phyloP scores from a whole-genome alignment of 192 early-diverging fungal genomes.

The Geranomyces variabilis region DNA sequence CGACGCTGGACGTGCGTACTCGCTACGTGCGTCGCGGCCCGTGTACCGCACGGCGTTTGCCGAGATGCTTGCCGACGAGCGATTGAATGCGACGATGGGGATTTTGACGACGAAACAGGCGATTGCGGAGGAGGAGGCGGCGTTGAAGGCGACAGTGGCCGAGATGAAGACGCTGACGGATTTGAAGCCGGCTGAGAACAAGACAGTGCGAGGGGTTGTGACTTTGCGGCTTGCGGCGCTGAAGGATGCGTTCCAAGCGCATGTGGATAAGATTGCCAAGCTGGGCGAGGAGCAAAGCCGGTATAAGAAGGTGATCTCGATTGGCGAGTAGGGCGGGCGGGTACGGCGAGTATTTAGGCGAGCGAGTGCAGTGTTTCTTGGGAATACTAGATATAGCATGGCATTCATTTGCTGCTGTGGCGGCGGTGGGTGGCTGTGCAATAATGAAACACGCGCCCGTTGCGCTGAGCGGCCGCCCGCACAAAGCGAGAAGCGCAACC shows the following conservation, averaged over 20 bases:
- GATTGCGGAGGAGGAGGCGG: constrained; percentile 40
- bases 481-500: too few species aligned
- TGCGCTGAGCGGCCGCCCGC: too few species aligned
- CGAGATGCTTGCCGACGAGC: constrained; percentile 69
- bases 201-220: constrained; percentile 20
- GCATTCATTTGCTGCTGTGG: too few species aligned
- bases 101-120: constrained; percentile 45
- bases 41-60: constrained; percentile 80
- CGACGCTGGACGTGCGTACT: constrained; percentile 75
- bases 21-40: constrained; percentile 81
- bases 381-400: too few species aligned
- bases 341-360: too few species aligned
- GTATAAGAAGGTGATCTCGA: constrained; percentile 43
- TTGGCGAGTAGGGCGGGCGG: constrained; percentile 47
- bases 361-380: too few species aligned
- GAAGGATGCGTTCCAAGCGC: constrained; percentile 28
- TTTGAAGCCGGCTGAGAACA: neutral
- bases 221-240: constrained; percentile 34
- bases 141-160: constrained; percentile 34
- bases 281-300: constrained; percentile 35
- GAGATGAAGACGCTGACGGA: constrained; percentile 41
- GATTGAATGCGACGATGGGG: constrained; percentile 81
- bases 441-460: too few species aligned
- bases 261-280: constrained; percentile 32
- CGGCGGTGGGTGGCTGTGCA: too few species aligned